These are phyloP conservation scores for Cordyceps fumosorosea DNA, from an alignment of 2,329 filamentous ascomycete species.

Conservation along the genomic window DNA sequence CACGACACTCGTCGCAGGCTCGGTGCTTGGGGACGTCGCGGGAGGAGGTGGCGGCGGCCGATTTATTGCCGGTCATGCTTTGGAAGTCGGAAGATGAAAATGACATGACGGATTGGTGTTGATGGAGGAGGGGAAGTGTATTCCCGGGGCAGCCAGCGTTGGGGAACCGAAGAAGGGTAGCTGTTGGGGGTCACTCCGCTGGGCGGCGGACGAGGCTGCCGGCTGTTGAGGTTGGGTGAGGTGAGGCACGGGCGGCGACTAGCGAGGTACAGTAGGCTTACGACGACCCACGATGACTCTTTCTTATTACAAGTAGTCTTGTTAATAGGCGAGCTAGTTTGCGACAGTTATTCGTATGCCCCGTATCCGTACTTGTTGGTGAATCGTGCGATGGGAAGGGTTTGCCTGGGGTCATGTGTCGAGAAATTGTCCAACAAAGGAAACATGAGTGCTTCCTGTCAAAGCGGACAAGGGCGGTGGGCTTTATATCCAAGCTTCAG, in stretches of 20 bases:
- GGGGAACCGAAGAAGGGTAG: neutral
- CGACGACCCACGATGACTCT: neutral
- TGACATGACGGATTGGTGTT: neutral
- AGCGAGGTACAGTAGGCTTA: neutral
- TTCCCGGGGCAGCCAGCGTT: neutral
- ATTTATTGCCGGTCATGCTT: neutral
- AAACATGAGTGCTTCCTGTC: neutral
- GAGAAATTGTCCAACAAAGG: neutral
- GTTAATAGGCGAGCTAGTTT: neutral
- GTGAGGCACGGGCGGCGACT: too few species aligned
- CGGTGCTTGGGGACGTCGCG: constrained; percentile 42
- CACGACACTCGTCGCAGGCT: constrained; percentile 63
- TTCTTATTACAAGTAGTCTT: neutral
- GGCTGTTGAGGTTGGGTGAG: too few species aligned
- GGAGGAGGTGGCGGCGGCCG: neutral
- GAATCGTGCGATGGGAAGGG: neutral
- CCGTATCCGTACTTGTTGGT: neutral
- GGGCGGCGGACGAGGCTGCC: neutral
- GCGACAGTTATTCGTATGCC: neutral
- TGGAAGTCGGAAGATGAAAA: neutral
- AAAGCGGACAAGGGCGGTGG: neutral
- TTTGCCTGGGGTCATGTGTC: neutral
- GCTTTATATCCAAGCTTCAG: neutral
- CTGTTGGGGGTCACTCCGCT: neutral
- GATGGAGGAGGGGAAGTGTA: neutral